Evolutionary conservation across 2,329 filamentous ascomycete species (phyloP).

Genomic region (Cytospora schulzeri): DNA sequence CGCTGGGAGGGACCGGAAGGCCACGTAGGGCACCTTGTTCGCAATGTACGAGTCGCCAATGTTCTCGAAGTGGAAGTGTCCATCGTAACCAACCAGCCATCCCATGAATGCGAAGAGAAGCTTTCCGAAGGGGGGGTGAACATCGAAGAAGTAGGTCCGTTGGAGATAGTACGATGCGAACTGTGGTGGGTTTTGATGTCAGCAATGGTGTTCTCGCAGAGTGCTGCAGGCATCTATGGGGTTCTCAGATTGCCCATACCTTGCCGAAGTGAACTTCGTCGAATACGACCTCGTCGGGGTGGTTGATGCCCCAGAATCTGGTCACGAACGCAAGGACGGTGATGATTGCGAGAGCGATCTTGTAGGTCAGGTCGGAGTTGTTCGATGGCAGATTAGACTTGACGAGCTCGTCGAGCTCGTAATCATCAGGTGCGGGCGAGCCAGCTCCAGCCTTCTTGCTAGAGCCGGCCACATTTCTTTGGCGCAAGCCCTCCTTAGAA

Average conservation of each 20-base stretch:
- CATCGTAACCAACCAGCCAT: conserved; percentile 97
- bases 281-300: conserved; percentile 96
- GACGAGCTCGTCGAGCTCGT: conserved; percentile 54
- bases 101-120: conserved; percentile 95
- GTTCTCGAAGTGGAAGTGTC: conserved; percentile 97
- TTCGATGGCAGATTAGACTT: conserved; percentile 44
- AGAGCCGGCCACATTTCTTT: conserved; percentile 54
- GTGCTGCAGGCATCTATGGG: neutral
- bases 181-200: conserved; percentile 41
- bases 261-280: conserved; percentile 99
- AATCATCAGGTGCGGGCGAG: conserved; percentile 43
- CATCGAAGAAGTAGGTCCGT: conserved; percentile 99
- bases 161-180: conserved; percentile 85
- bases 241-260: conserved; percentile 55
- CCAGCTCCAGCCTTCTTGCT: conserved; percentile 53
- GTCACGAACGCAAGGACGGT: conserved; percentile 86
- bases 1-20: conserved; percentile 90
- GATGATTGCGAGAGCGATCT: conserved; percentile 74
- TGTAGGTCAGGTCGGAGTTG: conserved; percentile 79
- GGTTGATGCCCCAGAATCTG: conserved; percentile 92
- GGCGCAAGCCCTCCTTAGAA: conserved; percentile 61
- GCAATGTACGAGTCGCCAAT: conserved; percentile 97
- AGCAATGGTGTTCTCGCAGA: conserved; percentile 19
- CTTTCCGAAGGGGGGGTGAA: conserved; percentile 97
- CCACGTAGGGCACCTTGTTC: conserved; percentile 96